Evolutionary conservation across 768 basidiomycete species (phyloP).

Genomic region (Pseudohyphozyma bogoriensis): DNA sequence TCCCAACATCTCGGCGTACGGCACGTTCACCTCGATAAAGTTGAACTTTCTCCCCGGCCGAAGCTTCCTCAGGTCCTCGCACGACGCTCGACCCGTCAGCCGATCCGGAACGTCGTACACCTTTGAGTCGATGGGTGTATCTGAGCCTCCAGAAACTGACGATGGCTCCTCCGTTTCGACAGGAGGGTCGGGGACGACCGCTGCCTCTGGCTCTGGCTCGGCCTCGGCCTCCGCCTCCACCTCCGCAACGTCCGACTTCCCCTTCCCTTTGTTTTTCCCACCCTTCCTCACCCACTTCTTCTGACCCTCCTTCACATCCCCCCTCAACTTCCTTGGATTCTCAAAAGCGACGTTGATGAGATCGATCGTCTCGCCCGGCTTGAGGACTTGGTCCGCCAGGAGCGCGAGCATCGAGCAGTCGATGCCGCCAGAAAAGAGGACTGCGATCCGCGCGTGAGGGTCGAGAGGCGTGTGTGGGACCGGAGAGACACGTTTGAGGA

Average conservation of each 20-base stretch:
- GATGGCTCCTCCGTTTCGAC: not conserved
- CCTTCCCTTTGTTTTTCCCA: slow-evolving; percentile 41
- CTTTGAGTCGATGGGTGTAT: not conserved
- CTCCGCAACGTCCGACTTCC: slow-evolving; percentile 40
- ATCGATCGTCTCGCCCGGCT: slow-evolving; percentile 22
- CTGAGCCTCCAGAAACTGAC: not conserved
- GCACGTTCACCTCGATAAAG: slow-evolving; percentile 80
- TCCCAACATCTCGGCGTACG: slow-evolving; percentile 52
- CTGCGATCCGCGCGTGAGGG: slow-evolving; percentile 49
- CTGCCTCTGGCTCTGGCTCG: not conserved
- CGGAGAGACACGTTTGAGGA: slow-evolving; percentile 24
- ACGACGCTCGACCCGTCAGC: slow-evolving; percentile 62
- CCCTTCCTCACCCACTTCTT: slow-evolving; percentile 37
- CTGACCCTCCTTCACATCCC: slow-evolving; percentile 39
- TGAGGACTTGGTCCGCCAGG: slow-evolving; percentile 57
- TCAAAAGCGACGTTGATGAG: slow-evolving; percentile 43
- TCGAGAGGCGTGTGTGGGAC: slow-evolving; percentile 5
- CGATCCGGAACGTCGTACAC: slow-evolving; percentile 82
- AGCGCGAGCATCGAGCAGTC: slow-evolving; percentile 78
- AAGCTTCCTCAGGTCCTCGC: slow-evolving; percentile 64
- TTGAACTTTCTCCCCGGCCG: slow-evolving; percentile 79
- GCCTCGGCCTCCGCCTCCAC: slow-evolving; percentile 33
- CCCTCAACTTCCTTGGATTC: slow-evolving; percentile 68
- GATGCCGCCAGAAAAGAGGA: slow-evolving; percentile 93
- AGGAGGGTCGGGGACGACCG: not conserved